Evolutionary conservation across 208 protist species (phyloP), one percentile per base, ranked within the genome.

Genomic region (Trypanosoma vivax): DNA sequence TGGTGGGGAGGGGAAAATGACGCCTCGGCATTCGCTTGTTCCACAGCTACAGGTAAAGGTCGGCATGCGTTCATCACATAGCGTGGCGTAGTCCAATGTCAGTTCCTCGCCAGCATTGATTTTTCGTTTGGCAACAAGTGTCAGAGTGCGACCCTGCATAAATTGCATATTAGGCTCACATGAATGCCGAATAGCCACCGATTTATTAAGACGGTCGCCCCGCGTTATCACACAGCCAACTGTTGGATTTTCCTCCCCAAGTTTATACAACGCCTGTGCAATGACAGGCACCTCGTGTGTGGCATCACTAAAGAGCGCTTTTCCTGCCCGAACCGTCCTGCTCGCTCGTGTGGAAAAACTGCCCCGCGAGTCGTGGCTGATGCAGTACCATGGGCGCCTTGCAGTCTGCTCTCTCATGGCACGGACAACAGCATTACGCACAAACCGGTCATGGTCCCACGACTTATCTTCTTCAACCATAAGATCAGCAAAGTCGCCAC

Each of bases 121-220:
- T 29, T 65, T 75, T 14, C 87, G 79, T 52, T 84, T 85, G 3
- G 87, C 59, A 1, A 74, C 80, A 39, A 85, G 85, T 39, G 80
- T 63, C 11, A 94, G 67, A n/a, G 83, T 88, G 39, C 75, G 61
- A 31, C 81, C 81, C 50, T 90, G 79, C 55, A 89, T 72, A 37
- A 94, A 90, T 5, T 71, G 54, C 76, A 88, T 87, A 65, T 95
- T 95, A 10, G 88, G 88, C 47, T 90, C 82, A 62, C 88, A 95
- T n/a, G 78, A 88, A 77, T 95, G 88, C 21, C 84, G 84, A 50
- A 95, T 67, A 3, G 80, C 80, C 3, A 89, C 80, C 27, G 79
- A 75, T 23, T 83, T 65, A 43, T 88, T 74, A 28, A 81, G 48
- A 59, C 76, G 69, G 54, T 92, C 84, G 18, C 69, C 84, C 27